Evolutionary conservation across 2,329 filamentous ascomycete genomes (phyloP).

Genomic region (Penicillium sp.): DNA sequence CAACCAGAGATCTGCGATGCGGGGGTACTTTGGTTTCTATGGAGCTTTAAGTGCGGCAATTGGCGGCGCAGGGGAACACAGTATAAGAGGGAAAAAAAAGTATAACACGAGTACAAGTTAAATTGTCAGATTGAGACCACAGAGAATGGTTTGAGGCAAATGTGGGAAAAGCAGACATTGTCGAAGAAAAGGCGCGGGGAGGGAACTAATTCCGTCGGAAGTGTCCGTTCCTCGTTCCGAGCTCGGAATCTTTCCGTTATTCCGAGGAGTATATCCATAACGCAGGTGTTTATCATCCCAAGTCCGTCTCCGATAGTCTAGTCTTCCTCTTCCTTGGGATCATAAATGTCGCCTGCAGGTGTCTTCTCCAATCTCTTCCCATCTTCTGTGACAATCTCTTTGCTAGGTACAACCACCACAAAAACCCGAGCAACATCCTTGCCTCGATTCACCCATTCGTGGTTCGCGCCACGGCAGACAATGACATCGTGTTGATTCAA

Average conservation of each 20-base stretch:
- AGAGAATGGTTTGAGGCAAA: neutral
- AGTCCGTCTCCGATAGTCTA: neutral
- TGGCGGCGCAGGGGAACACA: neutral
- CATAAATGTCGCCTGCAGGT: slow-evolving; percentile 14
- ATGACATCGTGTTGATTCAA: slow-evolving; percentile 24
- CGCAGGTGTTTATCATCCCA: neutral
- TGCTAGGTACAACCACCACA: slow-evolving; percentile 36
- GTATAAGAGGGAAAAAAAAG: too few species aligned
- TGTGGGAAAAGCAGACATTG: neutral
- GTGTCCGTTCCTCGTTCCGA: neutral
- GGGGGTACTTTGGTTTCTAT: neutral
- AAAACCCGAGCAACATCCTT: slow-evolving; percentile 33
- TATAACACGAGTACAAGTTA: neutral
- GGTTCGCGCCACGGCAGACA: slow-evolving; percentile 36
- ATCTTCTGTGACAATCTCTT: slow-evolving; percentile 34
- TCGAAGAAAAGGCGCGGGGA: slow-evolving; percentile 1
- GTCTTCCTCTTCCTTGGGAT: slow-evolving; percentile 16
- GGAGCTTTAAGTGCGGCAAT: neutral
- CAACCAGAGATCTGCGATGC: neutral
- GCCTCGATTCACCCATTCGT: slow-evolving; percentile 40
- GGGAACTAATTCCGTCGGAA: slow-evolving; percentile 7
- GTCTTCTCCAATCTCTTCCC: slow-evolving; percentile 35
- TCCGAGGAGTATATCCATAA: neutral
- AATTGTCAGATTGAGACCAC: neutral
- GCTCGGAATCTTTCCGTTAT: slow-evolving; percentile 1